Percentiles rank a stretch among this genome's conserved stretches.
These are phyloP conservation scores for Linum lewisii DNA, from an alignment of 345 rosid genomes.

Conservation along the genomic window DNA sequence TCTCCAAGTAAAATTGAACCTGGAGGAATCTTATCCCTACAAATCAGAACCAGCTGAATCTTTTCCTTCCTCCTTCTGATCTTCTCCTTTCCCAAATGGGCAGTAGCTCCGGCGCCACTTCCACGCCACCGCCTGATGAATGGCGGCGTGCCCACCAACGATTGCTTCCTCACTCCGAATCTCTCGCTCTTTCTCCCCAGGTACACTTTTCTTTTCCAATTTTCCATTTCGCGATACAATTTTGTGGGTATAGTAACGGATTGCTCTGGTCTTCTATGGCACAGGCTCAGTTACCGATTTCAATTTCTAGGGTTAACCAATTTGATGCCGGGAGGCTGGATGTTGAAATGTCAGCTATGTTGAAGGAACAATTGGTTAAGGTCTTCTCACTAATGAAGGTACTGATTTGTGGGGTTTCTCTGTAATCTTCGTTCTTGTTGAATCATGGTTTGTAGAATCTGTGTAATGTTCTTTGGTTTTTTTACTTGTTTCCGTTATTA, in stretches of 20 bases:
- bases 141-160: background rate
- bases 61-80: background rate
- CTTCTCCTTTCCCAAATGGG: background rate
- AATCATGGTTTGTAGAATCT: background rate
- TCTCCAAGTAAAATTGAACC: background rate
- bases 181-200: slow-evolving; percentile 2
- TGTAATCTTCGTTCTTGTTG: background rate
- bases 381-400: slow-evolving; percentile 93
- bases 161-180: slow-evolving; percentile 1
- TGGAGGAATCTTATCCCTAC: background rate
- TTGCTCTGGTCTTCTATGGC: slow-evolving; percentile 1
- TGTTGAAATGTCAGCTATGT: slow-evolving; percentile 92
- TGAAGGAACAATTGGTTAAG: slow-evolving; percentile 89
- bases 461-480: slow-evolving; percentile 15
- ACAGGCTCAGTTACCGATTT: slow-evolving; percentile 54
- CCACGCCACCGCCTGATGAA: slow-evolving; percentile 5
- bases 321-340: slow-evolving; percentile 93
- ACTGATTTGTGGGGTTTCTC: background rate
- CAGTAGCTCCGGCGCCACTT: background rate
- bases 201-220: background rate
- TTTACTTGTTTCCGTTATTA: too few species aligned
- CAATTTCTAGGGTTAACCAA: slow-evolving; percentile 90
- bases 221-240: too few species aligned
- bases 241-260: background rate
- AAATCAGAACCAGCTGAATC: background rate